phyloP scores from a whole-genome alignment of 1,284 basidiomycete genomes.

The Puccinia brachypodii region DNA sequence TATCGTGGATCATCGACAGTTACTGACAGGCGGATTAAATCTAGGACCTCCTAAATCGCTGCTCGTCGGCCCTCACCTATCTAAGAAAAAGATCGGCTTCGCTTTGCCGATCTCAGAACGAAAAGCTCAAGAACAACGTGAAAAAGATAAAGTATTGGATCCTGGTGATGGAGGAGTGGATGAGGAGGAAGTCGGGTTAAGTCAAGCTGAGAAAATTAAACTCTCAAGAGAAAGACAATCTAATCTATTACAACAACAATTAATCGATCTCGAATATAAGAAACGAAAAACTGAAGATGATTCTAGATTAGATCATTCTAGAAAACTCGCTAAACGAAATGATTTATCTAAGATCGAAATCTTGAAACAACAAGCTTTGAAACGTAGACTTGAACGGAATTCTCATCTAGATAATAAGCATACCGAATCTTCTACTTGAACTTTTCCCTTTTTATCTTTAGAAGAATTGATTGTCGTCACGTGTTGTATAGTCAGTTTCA shows the following conservation, averaged over 20 bases:
- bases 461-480: no score
- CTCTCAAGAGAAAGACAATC: slow-evolving; percentile 46
- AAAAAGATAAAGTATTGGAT: slow-evolving; percentile 26
- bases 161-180: slow-evolving; percentile 17
- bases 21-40: slow-evolving; percentile 88
- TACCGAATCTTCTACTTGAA: no score
- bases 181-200: slow-evolving; percentile 31
- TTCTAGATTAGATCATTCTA: slow-evolving; percentile 8
- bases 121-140: slow-evolving; percentile 22
- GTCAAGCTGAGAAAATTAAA: slow-evolving; percentile 39
- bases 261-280: slow-evolving; percentile 36
- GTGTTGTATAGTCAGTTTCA: no score
- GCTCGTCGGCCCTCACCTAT: slow-evolving; percentile 34
- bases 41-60: slow-evolving; percentile 60
- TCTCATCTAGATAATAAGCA: no score
- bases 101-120: slow-evolving; percentile 41
- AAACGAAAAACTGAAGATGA: slow-evolving; percentile 43
- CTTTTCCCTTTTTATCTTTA: no score
- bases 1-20: slow-evolving; percentile 90
- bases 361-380: slow-evolving; percentile 36
- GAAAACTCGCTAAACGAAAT: slow-evolving; percentile 41
- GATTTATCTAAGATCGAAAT: slow-evolving; percentile 40
- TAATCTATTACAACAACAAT: slow-evolving; percentile 40
- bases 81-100: slow-evolving; percentile 38
- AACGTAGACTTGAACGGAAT: slow-evolving; percentile 28